Evolutionary conservation across 306 rosid genomes (phyloP).

Genomic region (Rosa chinensis): DNA sequence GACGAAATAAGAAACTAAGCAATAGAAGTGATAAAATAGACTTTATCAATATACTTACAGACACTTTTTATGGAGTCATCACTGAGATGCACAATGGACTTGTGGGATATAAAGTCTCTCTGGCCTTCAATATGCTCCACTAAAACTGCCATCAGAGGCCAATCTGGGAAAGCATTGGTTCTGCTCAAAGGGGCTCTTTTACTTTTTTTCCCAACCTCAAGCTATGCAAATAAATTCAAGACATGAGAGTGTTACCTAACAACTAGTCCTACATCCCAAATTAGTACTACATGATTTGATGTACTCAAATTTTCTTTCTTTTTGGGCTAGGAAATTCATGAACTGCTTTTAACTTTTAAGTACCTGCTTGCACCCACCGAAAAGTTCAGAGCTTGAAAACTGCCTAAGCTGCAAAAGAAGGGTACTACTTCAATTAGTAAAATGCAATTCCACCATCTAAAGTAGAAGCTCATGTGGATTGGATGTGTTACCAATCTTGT

Average conservation of each 20-base stretch:
- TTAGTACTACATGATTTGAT: neutral
- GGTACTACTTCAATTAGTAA: neutral
- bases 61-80: constrained; percentile 76
- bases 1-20: neutral
- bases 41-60: constrained; percentile 46
- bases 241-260: neutral
- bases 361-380: constrained; percentile 43
- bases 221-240: constrained; percentile 23
- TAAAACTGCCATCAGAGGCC: constrained; percentile 58
- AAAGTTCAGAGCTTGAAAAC: constrained; percentile 47
- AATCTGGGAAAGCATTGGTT: constrained; percentile 63
- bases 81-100: constrained; percentile 60
- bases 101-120: constrained; percentile 43
- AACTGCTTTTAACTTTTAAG: constrained; percentile 2
- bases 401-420: constrained; percentile 56
- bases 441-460: neutral
- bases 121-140: constrained; percentile 51
- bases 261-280: neutral
- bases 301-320: neutral
- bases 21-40: neutral
- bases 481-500: constrained; percentile 33
- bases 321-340: neutral
- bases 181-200: constrained; percentile 51
- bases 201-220: constrained; percentile 25
- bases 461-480: neutral